phyloP scores from a whole-genome alignment of 2,329 filamentous ascomycete genomes.

The Mycosphaerelloides madeirae region DNA sequence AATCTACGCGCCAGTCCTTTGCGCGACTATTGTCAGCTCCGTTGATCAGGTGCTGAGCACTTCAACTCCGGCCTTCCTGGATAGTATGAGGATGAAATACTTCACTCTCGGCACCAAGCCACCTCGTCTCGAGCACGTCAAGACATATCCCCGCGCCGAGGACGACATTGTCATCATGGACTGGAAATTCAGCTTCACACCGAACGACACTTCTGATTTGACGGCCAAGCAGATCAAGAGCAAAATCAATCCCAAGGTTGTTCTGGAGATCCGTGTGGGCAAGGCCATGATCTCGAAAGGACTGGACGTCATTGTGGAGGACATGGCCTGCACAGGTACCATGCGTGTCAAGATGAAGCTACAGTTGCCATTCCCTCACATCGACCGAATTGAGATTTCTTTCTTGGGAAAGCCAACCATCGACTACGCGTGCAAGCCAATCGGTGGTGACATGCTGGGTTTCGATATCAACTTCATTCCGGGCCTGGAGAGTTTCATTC shows the following conservation, averaged over 20 bases:
- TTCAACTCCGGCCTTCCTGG: slow-evolving; percentile 84
- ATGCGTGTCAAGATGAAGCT: slow-evolving; percentile 98
- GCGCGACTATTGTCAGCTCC: slow-evolving; percentile 83
- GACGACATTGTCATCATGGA: slow-evolving; percentile 98
- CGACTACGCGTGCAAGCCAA: slow-evolving; percentile 96
- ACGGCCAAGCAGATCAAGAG: slow-evolving; percentile 84
- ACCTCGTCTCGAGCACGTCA: slow-evolving; percentile 93
- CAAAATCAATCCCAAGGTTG: slow-evolving; percentile 95
- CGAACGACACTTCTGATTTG: slow-evolving; percentile 88
- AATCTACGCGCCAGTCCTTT: slow-evolving; percentile 92
- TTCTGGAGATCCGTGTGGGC: slow-evolving; percentile 88
- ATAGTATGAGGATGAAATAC: slow-evolving; percentile 87
- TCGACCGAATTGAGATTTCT: slow-evolving; percentile 90
- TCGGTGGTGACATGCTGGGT: slow-evolving; percentile 90
- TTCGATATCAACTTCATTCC: slow-evolving; percentile 99
- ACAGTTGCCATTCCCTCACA: slow-evolving; percentile 89
- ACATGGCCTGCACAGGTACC: slow-evolving; percentile 91
- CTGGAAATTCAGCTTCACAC: slow-evolving; percentile 99
- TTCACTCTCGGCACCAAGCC: slow-evolving; percentile 95
- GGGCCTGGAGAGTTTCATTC: slow-evolving; percentile 86
- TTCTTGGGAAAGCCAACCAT: slow-evolving; percentile 86
- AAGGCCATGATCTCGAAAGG: slow-evolving; percentile 97
- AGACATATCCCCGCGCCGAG: slow-evolving; percentile 92
- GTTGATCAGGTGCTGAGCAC: slow-evolving; percentile 95
- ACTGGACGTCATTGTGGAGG: slow-evolving; percentile 93